phyloP scores from a whole-genome alignment of 2,329 filamentous ascomycete species.

The Fusarium hainanense region DNA sequence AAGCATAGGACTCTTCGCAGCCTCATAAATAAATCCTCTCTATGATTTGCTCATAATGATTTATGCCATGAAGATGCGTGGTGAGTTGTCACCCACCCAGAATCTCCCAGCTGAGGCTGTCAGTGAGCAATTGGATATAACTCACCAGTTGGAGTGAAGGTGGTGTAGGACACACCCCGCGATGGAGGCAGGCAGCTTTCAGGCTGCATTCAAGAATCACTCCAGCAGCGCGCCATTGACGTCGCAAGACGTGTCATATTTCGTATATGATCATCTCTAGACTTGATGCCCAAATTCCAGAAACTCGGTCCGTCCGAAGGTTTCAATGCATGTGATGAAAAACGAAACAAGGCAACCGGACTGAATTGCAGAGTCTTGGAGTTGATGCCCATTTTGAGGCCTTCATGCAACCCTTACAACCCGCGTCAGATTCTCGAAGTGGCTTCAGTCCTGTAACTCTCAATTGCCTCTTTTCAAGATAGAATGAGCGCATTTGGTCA shows the following conservation, averaged over 20 bases:
- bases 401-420: background rate
- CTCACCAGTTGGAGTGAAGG: background rate
- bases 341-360: background rate
- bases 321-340: background rate
- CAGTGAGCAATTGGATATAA: constrained; percentile 4
- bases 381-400: background rate
- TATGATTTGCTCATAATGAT: constrained; percentile 2
- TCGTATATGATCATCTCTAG: constrained; percentile 13
- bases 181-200: background rate
- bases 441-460: fast-evolving
- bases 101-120: background rate
- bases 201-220: background rate
- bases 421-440: background rate
- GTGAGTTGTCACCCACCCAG: constrained; percentile 18
- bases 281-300: background rate
- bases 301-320: background rate
- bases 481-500: background rate
- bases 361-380: background rate
- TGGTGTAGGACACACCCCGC: background rate
- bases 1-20: background rate
- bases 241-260: constrained; percentile 12
- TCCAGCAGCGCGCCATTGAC: background rate
- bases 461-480: background rate
- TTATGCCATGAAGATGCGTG: constrained; percentile 6
- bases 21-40: background rate